phyloP scores from a whole-genome alignment of 1,284 basidiomycete genomes.

The Inonotus hispidus region DNA sequence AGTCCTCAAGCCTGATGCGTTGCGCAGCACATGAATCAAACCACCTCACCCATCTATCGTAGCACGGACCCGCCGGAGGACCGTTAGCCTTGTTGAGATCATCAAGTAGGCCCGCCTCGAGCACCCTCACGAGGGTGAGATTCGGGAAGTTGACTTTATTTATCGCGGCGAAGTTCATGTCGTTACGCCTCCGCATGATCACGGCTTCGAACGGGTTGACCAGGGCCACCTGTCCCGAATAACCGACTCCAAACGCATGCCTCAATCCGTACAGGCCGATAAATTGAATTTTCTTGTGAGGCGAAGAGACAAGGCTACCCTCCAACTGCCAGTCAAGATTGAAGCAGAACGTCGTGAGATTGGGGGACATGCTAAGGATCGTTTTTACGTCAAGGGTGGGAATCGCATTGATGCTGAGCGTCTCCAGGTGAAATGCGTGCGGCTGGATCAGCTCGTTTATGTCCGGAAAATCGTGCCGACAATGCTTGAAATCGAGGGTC shows the following conservation, averaged over 20 bases:
- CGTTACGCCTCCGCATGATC: slow-evolving; percentile 52
- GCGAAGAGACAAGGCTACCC: slow-evolving; percentile 38
- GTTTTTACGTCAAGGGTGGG: slow-evolving; percentile 47
- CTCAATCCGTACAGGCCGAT: slow-evolving; percentile 66
- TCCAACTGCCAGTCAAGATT: slow-evolving; percentile 62
- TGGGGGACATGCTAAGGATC: slow-evolving; percentile 57
- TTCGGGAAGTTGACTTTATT: slow-evolving; percentile 52
- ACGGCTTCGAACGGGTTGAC: slow-evolving; percentile 40
- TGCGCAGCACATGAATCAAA: slow-evolving; percentile 44
- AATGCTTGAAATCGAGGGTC: slow-evolving; percentile 44
- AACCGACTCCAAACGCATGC: slow-evolving; percentile 63
- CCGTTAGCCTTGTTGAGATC: slow-evolving; percentile 52
- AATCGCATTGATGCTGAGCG: slow-evolving; percentile 59
- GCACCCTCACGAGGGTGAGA: slow-evolving; percentile 49
- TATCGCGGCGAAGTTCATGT: slow-evolving; percentile 56
- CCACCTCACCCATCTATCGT: slow-evolving; percentile 66
- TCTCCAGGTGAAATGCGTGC: slow-evolving; percentile 51
- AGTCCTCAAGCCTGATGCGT: slow-evolving; percentile 58
- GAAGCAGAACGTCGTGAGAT: slow-evolving; percentile 56
- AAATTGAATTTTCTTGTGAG: slow-evolving; percentile 51
- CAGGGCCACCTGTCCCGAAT: slow-evolving; percentile 34
- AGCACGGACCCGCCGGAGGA: slow-evolving; percentile 36
- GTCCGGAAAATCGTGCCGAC: slow-evolving; percentile 51
- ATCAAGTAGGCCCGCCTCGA: slow-evolving; percentile 48
- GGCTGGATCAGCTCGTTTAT: slow-evolving; percentile 47